These are phyloP conservation scores for Arachnomyces sp. DNA, from an alignment of 2,329 filamentous ascomycete species.

Conservation along the genomic window DNA sequence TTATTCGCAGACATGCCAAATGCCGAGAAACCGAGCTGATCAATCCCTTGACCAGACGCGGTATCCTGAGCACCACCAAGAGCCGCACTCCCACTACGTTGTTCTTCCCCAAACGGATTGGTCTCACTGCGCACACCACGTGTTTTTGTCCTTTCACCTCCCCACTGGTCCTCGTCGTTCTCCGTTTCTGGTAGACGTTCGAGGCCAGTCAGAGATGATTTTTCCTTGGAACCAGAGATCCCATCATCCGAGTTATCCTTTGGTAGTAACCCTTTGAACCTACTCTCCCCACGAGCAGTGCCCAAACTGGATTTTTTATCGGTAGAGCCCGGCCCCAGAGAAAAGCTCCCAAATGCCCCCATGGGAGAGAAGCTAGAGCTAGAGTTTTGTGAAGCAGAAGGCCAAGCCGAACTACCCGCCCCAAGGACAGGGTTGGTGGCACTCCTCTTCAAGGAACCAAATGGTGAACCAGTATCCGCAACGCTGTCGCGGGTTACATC, in stretches of 20 bases:
- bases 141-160: slow-evolving; percentile 36
- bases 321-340: slow-evolving; percentile 48
- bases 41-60: slow-evolving; percentile 38
- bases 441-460: slow-evolving; percentile 49
- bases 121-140: slow-evolving; percentile 41
- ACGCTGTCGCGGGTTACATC: slow-evolving; percentile 29
- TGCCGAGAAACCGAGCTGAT: slow-evolving; percentile 51
- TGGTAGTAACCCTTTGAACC: slow-evolving; percentile 74
- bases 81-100: slow-evolving; percentile 54
- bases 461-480: slow-evolving; percentile 37
- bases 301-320: slow-evolving; percentile 67
- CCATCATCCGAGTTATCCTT: slow-evolving; percentile 67
- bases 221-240: slow-evolving; percentile 44
- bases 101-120: slow-evolving; percentile 42
- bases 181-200: slow-evolving; percentile 47
- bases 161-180: slow-evolving; percentile 36
- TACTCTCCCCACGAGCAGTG: slow-evolving; percentile 64
- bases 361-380: slow-evolving; percentile 61
- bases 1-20: slow-evolving; percentile 52
- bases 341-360: slow-evolving; percentile 86
- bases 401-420: slow-evolving; percentile 49
- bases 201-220: slow-evolving; percentile 45
- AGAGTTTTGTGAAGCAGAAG: slow-evolving; percentile 50
- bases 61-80: slow-evolving; percentile 68
- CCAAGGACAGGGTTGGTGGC: slow-evolving; percentile 46